These are phyloP conservation scores for Sparassis latifolia DNA, from an alignment of 1,284 basidiomycete species.

Conservation along the genomic window DNA sequence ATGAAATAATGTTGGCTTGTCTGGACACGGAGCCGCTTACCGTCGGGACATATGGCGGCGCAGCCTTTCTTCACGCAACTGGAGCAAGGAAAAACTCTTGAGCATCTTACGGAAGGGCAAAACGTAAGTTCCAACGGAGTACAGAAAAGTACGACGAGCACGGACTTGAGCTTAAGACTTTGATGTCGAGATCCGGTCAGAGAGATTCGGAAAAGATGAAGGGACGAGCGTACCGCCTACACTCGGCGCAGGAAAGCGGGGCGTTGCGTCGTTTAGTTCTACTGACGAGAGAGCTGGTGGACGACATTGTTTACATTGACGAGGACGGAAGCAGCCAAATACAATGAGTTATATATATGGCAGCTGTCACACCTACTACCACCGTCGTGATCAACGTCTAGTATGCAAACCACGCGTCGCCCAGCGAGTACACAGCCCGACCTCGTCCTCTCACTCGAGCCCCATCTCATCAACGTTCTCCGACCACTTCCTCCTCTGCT, in stretches of 20 bases:
- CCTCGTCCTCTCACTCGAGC: slow-evolving; percentile 61
- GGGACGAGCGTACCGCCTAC: slow-evolving; percentile 13
- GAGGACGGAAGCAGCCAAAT: no score
- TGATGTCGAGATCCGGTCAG: slow-evolving; percentile 1
- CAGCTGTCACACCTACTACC: no score
- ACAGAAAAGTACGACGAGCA: slow-evolving; percentile 13
- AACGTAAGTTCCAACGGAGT: slow-evolving; percentile 5
- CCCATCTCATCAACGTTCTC: slow-evolving; percentile 49
- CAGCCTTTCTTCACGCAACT: slow-evolving; percentile 67
- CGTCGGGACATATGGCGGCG: slow-evolving; percentile 57
- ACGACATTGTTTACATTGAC: slow-evolving; percentile 11
- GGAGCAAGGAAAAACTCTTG: slow-evolving; percentile 57
- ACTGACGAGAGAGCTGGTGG: slow-evolving; percentile 13
- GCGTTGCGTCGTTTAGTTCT: slow-evolving; percentile 15
- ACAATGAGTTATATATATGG: no score
- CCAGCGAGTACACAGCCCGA: neutral
- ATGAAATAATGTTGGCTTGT: slow-evolving; percentile 3
- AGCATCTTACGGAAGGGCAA: slow-evolving; percentile 37
- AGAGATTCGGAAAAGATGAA: slow-evolving; percentile 5
- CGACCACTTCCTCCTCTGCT: slow-evolving; percentile 37
- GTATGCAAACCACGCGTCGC: no score
- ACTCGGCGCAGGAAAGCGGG: slow-evolving; percentile 20
- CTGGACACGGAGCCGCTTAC: slow-evolving; percentile 24
- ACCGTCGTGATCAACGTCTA: no score
- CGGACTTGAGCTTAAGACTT: slow-evolving; percentile 60